phyloP scores from a whole-genome alignment of 208 protist genomes.

The Trypanosoma platydactyli region DNA sequence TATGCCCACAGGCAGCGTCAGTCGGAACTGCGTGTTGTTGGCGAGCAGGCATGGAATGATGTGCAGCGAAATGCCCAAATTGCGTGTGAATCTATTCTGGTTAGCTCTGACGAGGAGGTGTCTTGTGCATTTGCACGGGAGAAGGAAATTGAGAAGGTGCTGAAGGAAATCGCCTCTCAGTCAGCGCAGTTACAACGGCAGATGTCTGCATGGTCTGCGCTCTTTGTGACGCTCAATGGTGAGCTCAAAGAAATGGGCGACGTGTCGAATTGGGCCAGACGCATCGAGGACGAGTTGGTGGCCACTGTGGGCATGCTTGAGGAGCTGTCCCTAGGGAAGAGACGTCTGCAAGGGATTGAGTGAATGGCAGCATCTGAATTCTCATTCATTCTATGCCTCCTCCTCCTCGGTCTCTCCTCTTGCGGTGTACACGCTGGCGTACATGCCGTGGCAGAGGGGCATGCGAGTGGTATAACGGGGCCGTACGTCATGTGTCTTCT shows the following conservation, averaged over 20 bases:
- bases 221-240: conserved; percentile 22
- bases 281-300: conserved; percentile 21
- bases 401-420: too few species aligned
- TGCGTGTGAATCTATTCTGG: conserved; percentile 5
- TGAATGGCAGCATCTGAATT: neutral
- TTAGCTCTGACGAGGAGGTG: neutral
- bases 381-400: neutral
- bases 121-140: conserved; percentile 6
- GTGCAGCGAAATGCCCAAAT: conserved; percentile 1
- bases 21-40: conserved; percentile 1
- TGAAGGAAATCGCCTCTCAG: conserved; percentile 12
- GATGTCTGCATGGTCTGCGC: conserved; percentile 18
- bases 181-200: conserved; percentile 12
- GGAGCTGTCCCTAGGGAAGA: conserved; percentile 14
- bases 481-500: too few species aligned
- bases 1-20: conserved; percentile 11
- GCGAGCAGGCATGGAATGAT: conserved; percentile 6
- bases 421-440: too few species aligned
- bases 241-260: conserved; percentile 28
- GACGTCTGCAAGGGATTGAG: conserved; percentile 8
- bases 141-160: conserved; percentile 23
- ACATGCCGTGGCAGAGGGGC: too few species aligned
- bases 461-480: too few species aligned
- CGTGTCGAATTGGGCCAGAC: conserved; percentile 22
- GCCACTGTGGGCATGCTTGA: conserved; percentile 18